Conservation (phyloP, 2,329 filamentous ascomycete genomes). For the Blastomyces gilchristii region DNA sequence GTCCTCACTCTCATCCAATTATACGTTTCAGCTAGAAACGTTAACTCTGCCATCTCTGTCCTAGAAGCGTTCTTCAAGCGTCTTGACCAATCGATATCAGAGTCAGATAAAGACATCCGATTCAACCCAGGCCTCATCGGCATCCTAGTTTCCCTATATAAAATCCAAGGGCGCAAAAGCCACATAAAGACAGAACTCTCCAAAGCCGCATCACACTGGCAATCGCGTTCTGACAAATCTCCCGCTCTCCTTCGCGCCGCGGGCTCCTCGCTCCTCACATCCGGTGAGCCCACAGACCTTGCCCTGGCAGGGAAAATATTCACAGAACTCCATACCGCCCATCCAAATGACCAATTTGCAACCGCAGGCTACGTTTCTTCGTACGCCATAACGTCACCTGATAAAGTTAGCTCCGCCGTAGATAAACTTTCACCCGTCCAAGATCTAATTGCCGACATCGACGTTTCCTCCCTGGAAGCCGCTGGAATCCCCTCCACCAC, state of each 20-base stretch:
- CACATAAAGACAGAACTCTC: conserved; percentile 64
- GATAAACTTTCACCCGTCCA: conserved; percentile 31
- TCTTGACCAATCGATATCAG: conserved; percentile 52
- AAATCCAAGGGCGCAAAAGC: conserved; percentile 59
- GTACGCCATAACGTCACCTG: conserved; percentile 47
- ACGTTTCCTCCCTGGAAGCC: conserved; percentile 36
- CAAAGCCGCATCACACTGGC: conserved; percentile 75
- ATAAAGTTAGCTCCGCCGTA: conserved; percentile 28
- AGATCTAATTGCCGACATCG: conserved; percentile 36
- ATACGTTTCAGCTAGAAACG: conserved; percentile 61
- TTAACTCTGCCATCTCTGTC: conserved; percentile 61
- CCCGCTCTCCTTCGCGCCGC: conserved; percentile 68
- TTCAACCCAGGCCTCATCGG: conserved; percentile 79
- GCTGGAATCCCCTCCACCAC: conserved; percentile 33
- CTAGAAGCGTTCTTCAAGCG: conserved; percentile 65
- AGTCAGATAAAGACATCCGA: conserved; percentile 56
- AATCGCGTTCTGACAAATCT: conserved; percentile 48
- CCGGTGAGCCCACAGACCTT: conserved; percentile 57
- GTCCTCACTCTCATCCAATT: conserved; percentile 71
- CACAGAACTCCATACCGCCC: conserved; percentile 54
- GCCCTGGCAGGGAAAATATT: conserved; percentile 69
- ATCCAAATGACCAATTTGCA: conserved; percentile 56
- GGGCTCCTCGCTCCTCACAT: conserved; percentile 71
- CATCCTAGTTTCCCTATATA: conserved; percentile 68
- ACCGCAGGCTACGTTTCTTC: conserved; percentile 80